These are phyloP conservation scores for Suhomyces sp. DNA, from an alignment of 805 yeast species.

Conservation along the genomic window DNA sequence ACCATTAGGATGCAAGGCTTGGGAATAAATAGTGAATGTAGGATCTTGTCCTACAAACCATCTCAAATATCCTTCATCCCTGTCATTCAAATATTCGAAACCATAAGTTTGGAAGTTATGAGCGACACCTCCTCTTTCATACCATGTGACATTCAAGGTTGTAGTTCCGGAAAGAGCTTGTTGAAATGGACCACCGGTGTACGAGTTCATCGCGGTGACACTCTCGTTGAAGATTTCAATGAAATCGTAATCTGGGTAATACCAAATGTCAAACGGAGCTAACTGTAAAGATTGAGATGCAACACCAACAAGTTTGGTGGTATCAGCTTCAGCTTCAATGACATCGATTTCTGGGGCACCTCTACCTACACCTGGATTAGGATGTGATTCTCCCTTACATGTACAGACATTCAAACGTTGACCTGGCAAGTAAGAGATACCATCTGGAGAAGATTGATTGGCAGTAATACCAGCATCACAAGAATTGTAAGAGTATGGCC, in stretches of 20 bases:
- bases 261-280: constrained; percentile 96
- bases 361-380: constrained; percentile 82
- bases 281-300: constrained; percentile 92
- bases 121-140: constrained; percentile 56
- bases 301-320: constrained; percentile 53
- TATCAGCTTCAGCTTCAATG: constrained; percentile 77
- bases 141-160: constrained; percentile 80
- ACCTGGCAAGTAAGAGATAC: constrained; percentile 83
- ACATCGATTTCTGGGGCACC: constrained; percentile 97
- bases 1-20: constrained; percentile 86
- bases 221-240: constrained; percentile 68
- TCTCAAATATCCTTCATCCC: constrained; percentile 66
- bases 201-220: constrained; percentile 78
- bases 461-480: constrained; percentile 96
- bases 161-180: constrained; percentile 90
- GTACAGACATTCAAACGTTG: constrained; percentile 77
- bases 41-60: constrained; percentile 88
- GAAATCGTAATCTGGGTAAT: constrained; percentile 81
- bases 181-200: constrained; percentile 92
- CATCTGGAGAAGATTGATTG: constrained; percentile 87
- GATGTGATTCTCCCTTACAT: constrained; percentile 81
- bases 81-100: constrained; percentile 74
- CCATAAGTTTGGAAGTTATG: constrained; percentile 70
- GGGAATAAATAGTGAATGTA: constrained; percentile 69
- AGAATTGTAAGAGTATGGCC: constrained; percentile 87